Percentiles rank a stretch among this genome's conserved stretches.
Conservation (phyloP, 805 yeast genomes). For the Starmerella scarabaei region DNA sequence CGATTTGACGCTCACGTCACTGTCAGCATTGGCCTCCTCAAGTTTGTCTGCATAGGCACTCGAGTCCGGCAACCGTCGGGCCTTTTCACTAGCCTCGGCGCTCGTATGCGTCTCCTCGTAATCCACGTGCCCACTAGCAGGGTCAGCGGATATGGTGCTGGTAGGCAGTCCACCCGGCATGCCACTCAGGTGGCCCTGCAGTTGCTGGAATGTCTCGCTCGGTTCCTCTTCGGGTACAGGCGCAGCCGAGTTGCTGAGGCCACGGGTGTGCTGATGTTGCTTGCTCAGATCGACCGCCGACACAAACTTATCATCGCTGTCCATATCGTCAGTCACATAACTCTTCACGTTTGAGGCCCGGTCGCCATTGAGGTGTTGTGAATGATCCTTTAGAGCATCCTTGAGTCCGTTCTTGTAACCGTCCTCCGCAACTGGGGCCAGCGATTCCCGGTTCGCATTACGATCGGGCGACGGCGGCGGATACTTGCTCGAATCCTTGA, state of each 20-base stretch:
- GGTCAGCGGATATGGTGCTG: too few relatives aligned
- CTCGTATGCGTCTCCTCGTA: background rate
- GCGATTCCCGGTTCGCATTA: background rate
- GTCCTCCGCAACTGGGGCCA: background rate
- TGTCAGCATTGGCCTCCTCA: background rate
- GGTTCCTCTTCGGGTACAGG: background rate
- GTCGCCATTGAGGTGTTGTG: too few relatives aligned
- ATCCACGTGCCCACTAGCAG: too few relatives aligned
- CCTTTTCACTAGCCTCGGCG: background rate
- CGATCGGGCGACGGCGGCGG: background rate
- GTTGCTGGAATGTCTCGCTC: background rate
- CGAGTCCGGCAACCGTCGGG: too few relatives aligned
- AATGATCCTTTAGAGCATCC: too few relatives aligned
- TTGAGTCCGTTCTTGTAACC: too few relatives aligned
- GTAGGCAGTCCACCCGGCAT: slow-evolving; percentile 9
- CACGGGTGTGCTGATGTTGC: background rate
- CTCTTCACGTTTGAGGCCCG: background rate
- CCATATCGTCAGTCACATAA: background rate
- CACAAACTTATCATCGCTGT: background rate
- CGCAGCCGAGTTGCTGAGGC: background rate
- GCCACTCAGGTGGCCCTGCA: slow-evolving; percentile 11
- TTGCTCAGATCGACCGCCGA: background rate
- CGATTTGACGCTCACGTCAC: background rate
- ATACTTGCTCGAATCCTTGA: background rate
- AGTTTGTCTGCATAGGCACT: background rate